These are phyloP conservation scores for Pisolithus microcarpus DNA, from an alignment of 768 basidiomycete genomes.

Conservation along the genomic window DNA sequence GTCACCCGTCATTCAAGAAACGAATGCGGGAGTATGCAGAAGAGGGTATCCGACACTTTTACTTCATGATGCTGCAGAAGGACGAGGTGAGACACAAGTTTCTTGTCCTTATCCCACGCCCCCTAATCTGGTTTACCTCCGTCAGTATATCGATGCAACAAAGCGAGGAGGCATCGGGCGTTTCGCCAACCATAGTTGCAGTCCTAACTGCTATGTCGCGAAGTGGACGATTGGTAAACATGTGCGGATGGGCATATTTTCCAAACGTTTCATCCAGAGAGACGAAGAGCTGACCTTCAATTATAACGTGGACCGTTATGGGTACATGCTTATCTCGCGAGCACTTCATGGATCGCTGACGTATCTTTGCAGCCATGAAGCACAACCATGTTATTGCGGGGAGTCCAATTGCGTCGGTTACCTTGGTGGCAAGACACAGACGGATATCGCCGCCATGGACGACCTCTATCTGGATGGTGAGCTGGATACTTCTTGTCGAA, in stretches of 20 bases:
- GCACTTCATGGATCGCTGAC: neutral
- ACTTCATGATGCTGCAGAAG: constrained; percentile 99
- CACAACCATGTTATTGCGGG: constrained; percentile 92
- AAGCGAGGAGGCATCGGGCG: constrained; percentile 95
- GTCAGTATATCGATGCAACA: constrained; percentile 96
- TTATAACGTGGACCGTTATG: constrained; percentile 99
- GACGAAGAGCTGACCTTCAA: constrained; percentile 96
- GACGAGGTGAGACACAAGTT: constrained; percentile 66
- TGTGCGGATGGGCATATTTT: constrained; percentile 97
- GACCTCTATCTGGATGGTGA: constrained; percentile 89
- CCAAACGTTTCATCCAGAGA: constrained; percentile 69
- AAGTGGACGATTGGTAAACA: constrained; percentile 92
- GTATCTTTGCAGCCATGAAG: constrained; percentile 66
- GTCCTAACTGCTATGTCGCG: constrained; percentile 94
- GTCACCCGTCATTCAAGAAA: constrained; percentile 77
- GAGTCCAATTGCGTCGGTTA: constrained; percentile 93
- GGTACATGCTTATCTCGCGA: constrained; percentile 44
- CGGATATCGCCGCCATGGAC: constrained; percentile 90
- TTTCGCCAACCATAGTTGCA: constrained; percentile 97
- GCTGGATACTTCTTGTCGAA: neutral
- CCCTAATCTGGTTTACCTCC: neutral
- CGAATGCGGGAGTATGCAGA: constrained; percentile 91
- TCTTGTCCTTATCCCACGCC: neutral
- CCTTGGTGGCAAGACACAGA: constrained; percentile 98
- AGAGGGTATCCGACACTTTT: constrained; percentile 93